These are phyloP conservation scores for Cerrena zonata DNA, from an alignment of 1,284 basidiomycete species.

Conservation along the genomic window DNA sequence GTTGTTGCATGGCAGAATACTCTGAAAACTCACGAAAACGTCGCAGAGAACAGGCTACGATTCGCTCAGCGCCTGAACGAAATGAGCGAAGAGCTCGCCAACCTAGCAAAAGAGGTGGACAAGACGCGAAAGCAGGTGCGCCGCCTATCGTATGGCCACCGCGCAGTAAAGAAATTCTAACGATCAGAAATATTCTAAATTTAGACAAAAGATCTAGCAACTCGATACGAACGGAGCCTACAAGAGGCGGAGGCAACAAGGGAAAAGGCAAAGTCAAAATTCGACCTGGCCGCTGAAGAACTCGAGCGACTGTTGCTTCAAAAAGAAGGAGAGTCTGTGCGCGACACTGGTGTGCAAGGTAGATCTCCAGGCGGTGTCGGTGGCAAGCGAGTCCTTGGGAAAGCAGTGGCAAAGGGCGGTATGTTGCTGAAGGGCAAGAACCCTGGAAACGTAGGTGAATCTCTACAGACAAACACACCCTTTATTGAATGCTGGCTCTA, in stretches of 20 bases:
- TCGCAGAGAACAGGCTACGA: slow-evolving; percentile 83
- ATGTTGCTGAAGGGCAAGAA: slow-evolving; percentile 90
- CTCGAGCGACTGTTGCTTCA: slow-evolving; percentile 88
- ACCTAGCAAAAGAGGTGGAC: slow-evolving; percentile 86
- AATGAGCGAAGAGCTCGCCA: slow-evolving; percentile 91
- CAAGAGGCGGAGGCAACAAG: slow-evolving; percentile 85
- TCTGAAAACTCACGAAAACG: slow-evolving; percentile 81
- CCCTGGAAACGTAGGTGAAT: slow-evolving; percentile 71
- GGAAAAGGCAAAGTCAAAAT: slow-evolving; percentile 83
- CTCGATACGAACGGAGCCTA: slow-evolving; percentile 80
- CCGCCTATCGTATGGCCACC: not conserved
- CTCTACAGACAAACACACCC: not conserved
- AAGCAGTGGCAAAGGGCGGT: slow-evolving; percentile 88
- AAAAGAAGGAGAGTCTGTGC: slow-evolving; percentile 88
- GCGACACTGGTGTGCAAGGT: slow-evolving; percentile 69
- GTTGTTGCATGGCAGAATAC: slow-evolving; percentile 84
- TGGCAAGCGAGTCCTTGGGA: slow-evolving; percentile 75
- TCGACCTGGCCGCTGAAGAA: slow-evolving; percentile 90
- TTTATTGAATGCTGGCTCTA: slow-evolving; percentile 25
- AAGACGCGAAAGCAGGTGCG: slow-evolving; percentile 83
- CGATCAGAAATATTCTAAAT: slow-evolving; percentile 4
- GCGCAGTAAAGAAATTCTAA: slow-evolving; percentile 1
- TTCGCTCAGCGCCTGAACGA: slow-evolving; percentile 85
- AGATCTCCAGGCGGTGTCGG: slow-evolving; percentile 48
- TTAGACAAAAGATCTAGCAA: slow-evolving; percentile 85